Evolutionary conservation across 805 yeast genomes (phyloP), one percentile per base, ranked within the genome.

Genomic region (Barnettozyma californica): DNA sequence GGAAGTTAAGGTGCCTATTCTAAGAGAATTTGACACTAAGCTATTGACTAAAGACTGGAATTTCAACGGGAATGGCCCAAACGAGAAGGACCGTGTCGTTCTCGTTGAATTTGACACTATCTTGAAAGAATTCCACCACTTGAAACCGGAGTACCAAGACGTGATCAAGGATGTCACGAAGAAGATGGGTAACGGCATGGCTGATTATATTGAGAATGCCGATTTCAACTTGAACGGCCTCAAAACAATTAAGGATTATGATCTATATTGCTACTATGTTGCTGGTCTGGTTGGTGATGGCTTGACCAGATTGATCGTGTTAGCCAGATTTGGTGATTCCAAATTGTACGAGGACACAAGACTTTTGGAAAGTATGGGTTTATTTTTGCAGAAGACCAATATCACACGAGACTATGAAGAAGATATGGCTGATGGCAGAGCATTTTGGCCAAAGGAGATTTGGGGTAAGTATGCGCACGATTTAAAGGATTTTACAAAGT

Each of bases 241-340:
- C 42, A 71, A 71, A 43, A 88, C 97, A 1, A 65, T 87, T 41
- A 73, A 77, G 52, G 98, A 90, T 62, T 94, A 86, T 64, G 91
- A 94, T 64, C 73, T 84, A 52, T 94, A 94, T 72, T 94, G 99
- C 68, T 91, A 91, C 68, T 88, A 91, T 62, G 99, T 94, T 50
- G 99, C 99, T 1, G 99, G 99, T 2, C 74, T 94, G 46, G 98
- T 94, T 37, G 99, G 99, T 49, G 97, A 90, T 62, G 99, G 99
- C 3, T 74, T 90, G 57, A 90, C 98, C 10, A 78, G 85, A 53
- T 73, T 94, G 67, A 80, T 89, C 59, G 84, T 87, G 18, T 74
- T 81, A 39, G 95, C 97, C 25, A 65, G 73, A 14, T 89, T 87
- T 62, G 86, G 87, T 36, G 78, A 81, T 48, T 64, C 71, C 1